Conservation (phyloP, 768 basidiomycete genomes). For the Rhizopogon sp. region DNA sequence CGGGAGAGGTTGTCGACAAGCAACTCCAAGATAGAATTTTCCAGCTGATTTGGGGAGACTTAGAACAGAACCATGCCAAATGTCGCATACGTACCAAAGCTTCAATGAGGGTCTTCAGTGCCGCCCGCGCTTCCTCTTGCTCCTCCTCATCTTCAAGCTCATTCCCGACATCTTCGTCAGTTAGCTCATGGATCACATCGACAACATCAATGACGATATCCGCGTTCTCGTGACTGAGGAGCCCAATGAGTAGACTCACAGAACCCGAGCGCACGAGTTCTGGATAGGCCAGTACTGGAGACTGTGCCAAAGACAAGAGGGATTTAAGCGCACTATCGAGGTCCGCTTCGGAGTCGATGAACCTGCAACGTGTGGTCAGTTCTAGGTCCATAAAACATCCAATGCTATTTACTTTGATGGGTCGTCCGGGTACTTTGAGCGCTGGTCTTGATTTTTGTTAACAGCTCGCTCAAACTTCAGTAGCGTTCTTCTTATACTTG, state of each 20-base stretch:
- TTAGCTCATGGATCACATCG: slow-evolving; percentile 88
- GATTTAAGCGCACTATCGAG: slow-evolving; percentile 84
- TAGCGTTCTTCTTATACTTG: slow-evolving; percentile 67
- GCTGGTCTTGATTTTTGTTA: slow-evolving; percentile 92
- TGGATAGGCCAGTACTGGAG: slow-evolving; percentile 78
- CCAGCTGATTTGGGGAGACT: slow-evolving; percentile 46
- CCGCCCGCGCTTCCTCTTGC: slow-evolving; percentile 55
- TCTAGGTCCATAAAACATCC: background rate
- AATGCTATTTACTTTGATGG: slow-evolving; percentile 68
- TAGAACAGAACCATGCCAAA: background rate
- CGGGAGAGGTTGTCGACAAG: slow-evolving; percentile 85
- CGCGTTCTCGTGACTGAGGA: slow-evolving; percentile 92
- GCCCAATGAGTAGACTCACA: slow-evolving; percentile 65
- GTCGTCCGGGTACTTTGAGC: slow-evolving; percentile 92
- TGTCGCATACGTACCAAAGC: slow-evolving; percentile 53
- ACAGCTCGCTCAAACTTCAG: slow-evolving; percentile 82
- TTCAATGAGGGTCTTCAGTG: slow-evolving; percentile 70
- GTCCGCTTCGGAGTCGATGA: slow-evolving; percentile 98
- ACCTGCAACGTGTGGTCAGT: slow-evolving; percentile 45
- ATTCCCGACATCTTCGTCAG: slow-evolving; percentile 92
- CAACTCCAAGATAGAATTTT: slow-evolving; percentile 80
- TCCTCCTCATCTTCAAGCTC: slow-evolving; percentile 64
- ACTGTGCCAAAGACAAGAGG: slow-evolving; percentile 84
- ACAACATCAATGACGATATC: slow-evolving; percentile 97
- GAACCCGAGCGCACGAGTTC: slow-evolving; percentile 80